Evolutionary conservation across 2,329 filamentous ascomycete species (phyloP), one percentile per base, ranked within the genome.

Genomic region (Aspergillus viridinutans): DNA sequence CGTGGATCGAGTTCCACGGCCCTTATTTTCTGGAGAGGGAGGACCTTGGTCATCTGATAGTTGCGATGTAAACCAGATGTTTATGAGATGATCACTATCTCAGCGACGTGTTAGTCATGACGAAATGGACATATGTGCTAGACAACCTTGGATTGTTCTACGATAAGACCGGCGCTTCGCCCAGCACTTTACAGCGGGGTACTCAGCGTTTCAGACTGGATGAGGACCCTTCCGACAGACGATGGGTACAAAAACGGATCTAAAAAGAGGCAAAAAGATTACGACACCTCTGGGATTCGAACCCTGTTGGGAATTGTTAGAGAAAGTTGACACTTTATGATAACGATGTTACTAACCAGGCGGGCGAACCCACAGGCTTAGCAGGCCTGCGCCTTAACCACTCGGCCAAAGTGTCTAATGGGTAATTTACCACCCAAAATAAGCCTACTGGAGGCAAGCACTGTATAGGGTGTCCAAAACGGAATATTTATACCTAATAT

Each of bases 71-170:
- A 57, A 63, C 63, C 59, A 56, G 58, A 57, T 66, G 52, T 45
- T 69, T 61, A 69, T 59, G 67, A 70, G 64, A 64, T 62, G 59
- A 65, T 61, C 62, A 66, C 63, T 67, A 23, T 61, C 60, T 53
- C 53, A 59, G 61, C 64, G 63, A 65, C 64, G 63, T 68, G 63
- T 58, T 55, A 67, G 60, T 67, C 63, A 70, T 66, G 67, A 71
- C 65, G 66, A 69, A 66, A 72, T 71, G 67, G 66, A 69, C 63
- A 69, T 69, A 67, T 63, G 65, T 58, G 50, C 47, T 58, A 53
- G 52, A 60, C 56, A 12, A 12, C 58, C 50, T 48, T 52, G 5
- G 14, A 38, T 38, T 38, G 3, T 32, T 32, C 32, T 17, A 35
- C 32, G 1, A 14, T 17, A 35, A 35, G 12, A 5, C 32, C 32